Evolutionary conservation across 1,284 basidiomycete species (phyloP).

Genomic region (Mycena citricolor): DNA sequence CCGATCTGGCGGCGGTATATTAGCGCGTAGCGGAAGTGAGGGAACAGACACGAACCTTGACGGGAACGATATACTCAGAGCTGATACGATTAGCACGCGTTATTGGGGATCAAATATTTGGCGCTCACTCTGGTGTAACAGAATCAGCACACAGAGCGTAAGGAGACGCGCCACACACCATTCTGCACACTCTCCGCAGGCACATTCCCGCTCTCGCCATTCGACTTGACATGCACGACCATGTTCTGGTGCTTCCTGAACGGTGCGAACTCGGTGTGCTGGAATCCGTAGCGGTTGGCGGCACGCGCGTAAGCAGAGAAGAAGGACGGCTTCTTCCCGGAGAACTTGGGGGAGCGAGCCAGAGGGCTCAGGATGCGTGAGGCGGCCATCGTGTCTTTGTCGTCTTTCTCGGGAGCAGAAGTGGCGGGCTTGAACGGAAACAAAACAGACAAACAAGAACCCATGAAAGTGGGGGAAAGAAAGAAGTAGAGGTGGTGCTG

Average conservation of each 20-base stretch:
- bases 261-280: slow-evolving; percentile 18
- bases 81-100: slow-evolving; percentile 4
- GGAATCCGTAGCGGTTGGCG: slow-evolving; percentile 23
- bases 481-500: slow-evolving; percentile 18
- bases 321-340: slow-evolving; percentile 10
- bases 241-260: slow-evolving; percentile 21
- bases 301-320: slow-evolving; percentile 22
- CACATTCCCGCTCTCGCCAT: slow-evolving; percentile 20
- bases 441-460: slow-evolving; percentile 19
- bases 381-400: slow-evolving; percentile 1
- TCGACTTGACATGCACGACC: slow-evolving; percentile 20
- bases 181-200: slow-evolving; percentile 20
- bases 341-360: slow-evolving; percentile 16
- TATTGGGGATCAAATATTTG: background rate
- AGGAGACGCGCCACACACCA: slow-evolving; percentile 15
- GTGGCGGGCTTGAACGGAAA: slow-evolving; percentile 3
- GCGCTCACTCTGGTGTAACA: slow-evolving; percentile 16
- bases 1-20: slow-evolving; percentile 9
- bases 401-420: background rate
- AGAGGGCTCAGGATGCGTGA: slow-evolving; percentile 13
- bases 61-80: slow-evolving; percentile 20
- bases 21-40: background rate
- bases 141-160: background rate
- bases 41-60: slow-evolving; percentile 9
- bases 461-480: slow-evolving; percentile 10